Evolutionary conservation across 2,329 filamentous ascomycete species (phyloP), one percentile per base, ranked within the genome.

Genomic region (Podosphaera fusca): DNA sequence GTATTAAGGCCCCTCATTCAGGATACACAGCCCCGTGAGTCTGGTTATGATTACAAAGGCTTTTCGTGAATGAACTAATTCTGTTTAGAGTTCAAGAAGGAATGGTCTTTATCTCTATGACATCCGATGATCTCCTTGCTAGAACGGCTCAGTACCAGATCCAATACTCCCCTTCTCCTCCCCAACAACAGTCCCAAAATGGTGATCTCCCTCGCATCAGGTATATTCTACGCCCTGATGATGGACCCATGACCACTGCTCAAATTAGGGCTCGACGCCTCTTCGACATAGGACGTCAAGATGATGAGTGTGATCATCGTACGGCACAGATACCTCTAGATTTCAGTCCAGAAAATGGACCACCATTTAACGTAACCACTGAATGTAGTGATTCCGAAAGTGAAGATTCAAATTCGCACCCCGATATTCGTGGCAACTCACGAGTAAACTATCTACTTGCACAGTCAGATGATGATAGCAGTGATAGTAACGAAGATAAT

Each of bases 41-140:
- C 58, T 31, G 45, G 9, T 8, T 40, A n/a, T 36, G 31, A 30
- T 33, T n/a, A 34, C 14, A 14, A 33, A 46, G 2, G 5, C 12
- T 47, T 56, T 57, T 3, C 6, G 29, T 53, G 36, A 29, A 9
- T 53, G 6, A 14, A 55, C 59, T 64, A 62, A 66, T 49, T 33
- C 58, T 67, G 35, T 46, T 1, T 30, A 90, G 86, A 56, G 82
- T 95, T 56, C 83, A 90, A 69, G 85, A 94, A 75, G 90, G 92
- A 50, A 83, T 95, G 76, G 79, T 96, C 0, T 95, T 95, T 66
- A 77, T 96, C 34, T 79, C 86, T 51, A 95, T 95, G 89, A 78
- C 81, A 46, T 78, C 82, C 42, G 81, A 94, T 62, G 82, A 92
- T 59, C 72, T 92, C 1, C 70, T 92, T 49, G 77, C 74, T 29